These are phyloP conservation scores for Trebouxiophyceae sp. DNA, from an alignment of 163 green algal species.

Conservation along the genomic window DNA sequence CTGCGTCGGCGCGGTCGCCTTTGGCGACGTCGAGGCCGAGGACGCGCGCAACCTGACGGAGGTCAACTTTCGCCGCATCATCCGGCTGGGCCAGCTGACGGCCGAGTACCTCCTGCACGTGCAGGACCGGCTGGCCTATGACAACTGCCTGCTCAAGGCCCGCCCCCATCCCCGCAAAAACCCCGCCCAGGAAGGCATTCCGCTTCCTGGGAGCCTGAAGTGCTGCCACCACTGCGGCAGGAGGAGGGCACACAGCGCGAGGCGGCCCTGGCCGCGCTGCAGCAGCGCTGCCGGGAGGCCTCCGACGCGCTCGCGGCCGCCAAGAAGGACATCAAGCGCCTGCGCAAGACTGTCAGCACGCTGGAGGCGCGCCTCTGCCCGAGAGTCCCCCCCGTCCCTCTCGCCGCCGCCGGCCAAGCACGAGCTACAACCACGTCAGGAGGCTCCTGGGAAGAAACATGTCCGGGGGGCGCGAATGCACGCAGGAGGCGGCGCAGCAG, in stretches of 20 bases:
- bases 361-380: slow-evolving; percentile 38
- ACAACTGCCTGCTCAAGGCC: slow-evolving; percentile 12
- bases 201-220: no score
- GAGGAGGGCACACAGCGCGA: no score
- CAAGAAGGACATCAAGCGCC: slow-evolving; percentile 39
- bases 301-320: slow-evolving; percentile 29
- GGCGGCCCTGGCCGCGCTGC: slow-evolving; percentile 34
- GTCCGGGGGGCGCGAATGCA: no score
- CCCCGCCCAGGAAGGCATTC: no score
- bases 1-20: slow-evolving; percentile 55
- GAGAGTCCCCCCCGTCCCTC: no score
- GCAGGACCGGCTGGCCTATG: slow-evolving; percentile 54
- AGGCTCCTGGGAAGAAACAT: no score
- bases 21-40: slow-evolving; percentile 73
- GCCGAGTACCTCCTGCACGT: slow-evolving; percentile 85
- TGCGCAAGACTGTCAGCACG: slow-evolving; percentile 44
- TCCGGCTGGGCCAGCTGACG: slow-evolving; percentile 71
- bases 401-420: no score
- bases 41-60: slow-evolving; percentile 46
- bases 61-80: slow-evolving; percentile 65
- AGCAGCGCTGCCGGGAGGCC: slow-evolving; percentile 38
- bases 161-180: background rate
- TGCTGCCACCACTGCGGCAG: no score
- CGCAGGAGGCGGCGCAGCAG: no score
- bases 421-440: no score